Conservation (phyloP, 441 rosid species). For the Eutrema salsugineum region DNA sequence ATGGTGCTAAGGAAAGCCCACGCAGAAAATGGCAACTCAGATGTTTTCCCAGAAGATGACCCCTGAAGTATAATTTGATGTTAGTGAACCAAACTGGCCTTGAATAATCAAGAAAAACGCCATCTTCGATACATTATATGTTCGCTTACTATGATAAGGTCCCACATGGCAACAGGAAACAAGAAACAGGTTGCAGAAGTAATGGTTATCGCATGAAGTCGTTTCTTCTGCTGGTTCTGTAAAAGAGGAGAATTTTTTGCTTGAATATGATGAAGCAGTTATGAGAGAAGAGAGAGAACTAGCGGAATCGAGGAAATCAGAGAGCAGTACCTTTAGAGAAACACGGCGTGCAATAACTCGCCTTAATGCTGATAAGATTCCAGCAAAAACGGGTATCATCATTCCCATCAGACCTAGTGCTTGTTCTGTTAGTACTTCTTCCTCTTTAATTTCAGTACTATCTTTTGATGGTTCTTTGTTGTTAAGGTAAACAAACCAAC, state of each 20-base stretch:
- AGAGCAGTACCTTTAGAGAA: constrained; percentile 71
- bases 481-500: constrained; percentile 49
- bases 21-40: constrained; percentile 70
- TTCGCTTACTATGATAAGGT: constrained; percentile 76
- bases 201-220: constrained; percentile 85
- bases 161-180: constrained; percentile 99
- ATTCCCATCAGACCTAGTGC: constrained; percentile 69
- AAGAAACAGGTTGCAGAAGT: constrained; percentile 85
- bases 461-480: constrained; percentile 58
- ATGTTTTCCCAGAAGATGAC: constrained; percentile 48
- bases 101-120: background rate
- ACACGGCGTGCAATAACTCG: constrained; percentile 92
- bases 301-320: background rate
- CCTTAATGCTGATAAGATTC: constrained; percentile 88
- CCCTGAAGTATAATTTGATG: constrained; percentile 49
- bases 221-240: constrained; percentile 86
- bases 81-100: constrained; percentile 2
- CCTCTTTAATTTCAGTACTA: constrained; percentile 31
- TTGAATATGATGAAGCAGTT: background rate
- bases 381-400: constrained; percentile 79
- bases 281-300: background rate
- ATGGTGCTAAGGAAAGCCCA: constrained; percentile 87
- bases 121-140: background rate
- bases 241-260: background rate
- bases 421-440: constrained; percentile 43